Evolutionary conservation across 176 grass and related monocot genomes (phyloP).

Genomic region (Oryza coarctata): DNA sequence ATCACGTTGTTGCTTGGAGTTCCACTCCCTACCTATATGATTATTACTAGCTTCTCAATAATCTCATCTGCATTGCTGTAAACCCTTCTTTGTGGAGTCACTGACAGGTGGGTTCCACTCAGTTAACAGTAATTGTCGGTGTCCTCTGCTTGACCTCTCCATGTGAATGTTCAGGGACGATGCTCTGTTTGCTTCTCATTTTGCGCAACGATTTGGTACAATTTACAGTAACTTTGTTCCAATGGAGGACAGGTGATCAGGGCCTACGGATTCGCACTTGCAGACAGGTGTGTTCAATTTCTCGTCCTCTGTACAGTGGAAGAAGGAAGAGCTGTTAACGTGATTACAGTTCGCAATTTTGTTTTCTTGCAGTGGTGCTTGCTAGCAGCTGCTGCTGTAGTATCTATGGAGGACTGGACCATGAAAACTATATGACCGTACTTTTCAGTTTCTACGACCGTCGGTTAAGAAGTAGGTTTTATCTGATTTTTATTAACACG

Average conservation of each 20-base stretch:
- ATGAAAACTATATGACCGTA: too few species aligned
- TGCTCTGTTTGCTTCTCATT: not conserved
- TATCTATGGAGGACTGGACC: not conserved
- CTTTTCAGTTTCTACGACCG: too few species aligned
- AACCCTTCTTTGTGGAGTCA: not conserved
- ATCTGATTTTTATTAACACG: too few species aligned
- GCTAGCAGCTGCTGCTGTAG: not conserved
- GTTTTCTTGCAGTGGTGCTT: not conserved
- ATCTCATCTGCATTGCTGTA: not conserved
- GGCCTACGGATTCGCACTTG: not conserved
- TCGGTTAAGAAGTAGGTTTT: too few species aligned
- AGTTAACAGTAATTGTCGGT: not conserved
- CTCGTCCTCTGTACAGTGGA: not conserved
- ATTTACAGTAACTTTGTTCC: not conserved
- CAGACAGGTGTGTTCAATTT: not conserved
- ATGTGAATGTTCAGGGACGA: not conserved
- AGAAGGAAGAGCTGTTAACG: not conserved
- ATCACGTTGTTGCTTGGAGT: not conserved
- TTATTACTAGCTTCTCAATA: not conserved
- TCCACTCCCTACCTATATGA: not conserved
- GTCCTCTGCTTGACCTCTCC: not conserved
- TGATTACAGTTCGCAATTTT: conserved; percentile 1
- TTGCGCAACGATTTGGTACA: not conserved
- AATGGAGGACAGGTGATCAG: not conserved
- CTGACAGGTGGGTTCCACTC: not conserved